Percentiles rank a stretch among this genome's conserved stretches.
Evolutionary conservation across 75 land plant species (phyloP).

Genomic region (Cupressus sempervirens): DNA sequence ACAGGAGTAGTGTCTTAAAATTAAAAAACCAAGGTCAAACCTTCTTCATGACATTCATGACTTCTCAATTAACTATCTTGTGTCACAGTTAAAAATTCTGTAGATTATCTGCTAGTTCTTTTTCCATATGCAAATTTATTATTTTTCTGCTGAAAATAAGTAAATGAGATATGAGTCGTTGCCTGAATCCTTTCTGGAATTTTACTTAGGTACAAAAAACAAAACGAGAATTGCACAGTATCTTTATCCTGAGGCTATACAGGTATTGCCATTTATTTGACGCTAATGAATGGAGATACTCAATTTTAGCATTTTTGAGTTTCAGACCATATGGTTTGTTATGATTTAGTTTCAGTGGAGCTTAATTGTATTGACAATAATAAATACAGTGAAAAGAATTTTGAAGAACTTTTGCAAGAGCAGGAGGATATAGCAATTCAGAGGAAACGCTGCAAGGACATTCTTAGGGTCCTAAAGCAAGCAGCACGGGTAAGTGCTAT

Average conservation of each 20-base stretch:
- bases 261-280: constrained; percentile 36
- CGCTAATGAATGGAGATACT: neutral
- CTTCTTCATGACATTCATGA: neutral
- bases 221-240: constrained; percentile 86
- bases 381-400: constrained; percentile 61
- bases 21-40: neutral
- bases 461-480: constrained; percentile 51
- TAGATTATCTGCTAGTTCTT: neutral
- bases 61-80: neutral
- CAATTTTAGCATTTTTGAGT: neutral
- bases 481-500: constrained; percentile 54
- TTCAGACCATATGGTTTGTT: neutral
- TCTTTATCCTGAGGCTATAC: constrained; percentile 85
- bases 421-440: constrained; percentile 72
- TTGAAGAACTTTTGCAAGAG: constrained; percentile 93
- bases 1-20: neutral
- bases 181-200: neutral
- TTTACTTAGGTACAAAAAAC: constrained; percentile 71
- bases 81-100: neutral
- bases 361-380: neutral
- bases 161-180: neutral
- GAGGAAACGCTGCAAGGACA: constrained; percentile 63
- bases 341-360: neutral
- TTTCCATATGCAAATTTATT: neutral
- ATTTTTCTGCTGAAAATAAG: neutral